Percentiles rank a stretch among this genome's conserved stretches.
Evolutionary conservation across 2,329 filamentous ascomycete species (phyloP).

Genomic region (Dothideomycetidae sp.): DNA sequence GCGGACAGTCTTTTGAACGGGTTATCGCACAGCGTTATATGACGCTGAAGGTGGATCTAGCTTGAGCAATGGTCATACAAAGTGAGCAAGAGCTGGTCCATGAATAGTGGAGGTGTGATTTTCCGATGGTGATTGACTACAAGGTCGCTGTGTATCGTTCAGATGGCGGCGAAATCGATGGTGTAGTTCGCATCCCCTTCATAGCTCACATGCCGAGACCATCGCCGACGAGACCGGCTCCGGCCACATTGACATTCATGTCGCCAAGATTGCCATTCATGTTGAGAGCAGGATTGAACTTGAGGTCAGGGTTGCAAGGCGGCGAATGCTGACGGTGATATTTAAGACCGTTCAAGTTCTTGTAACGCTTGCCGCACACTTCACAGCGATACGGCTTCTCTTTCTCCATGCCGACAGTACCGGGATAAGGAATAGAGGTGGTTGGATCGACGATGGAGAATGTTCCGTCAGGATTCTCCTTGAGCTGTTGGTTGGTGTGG

Average conservation of each 20-base stretch:
- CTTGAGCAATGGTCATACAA: too few relatives aligned
- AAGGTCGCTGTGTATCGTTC: too few relatives aligned
- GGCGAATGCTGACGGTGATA: constrained; percentile 65
- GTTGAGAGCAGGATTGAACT: constrained; percentile 30
- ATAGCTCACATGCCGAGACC: constrained; percentile 29
- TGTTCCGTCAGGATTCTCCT: constrained; percentile 92
- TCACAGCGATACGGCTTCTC: constrained; percentile 98
- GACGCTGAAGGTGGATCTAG: too few relatives aligned
- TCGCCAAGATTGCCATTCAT: constrained; percentile 28
- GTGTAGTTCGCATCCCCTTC: too few relatives aligned
- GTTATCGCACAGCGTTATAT: too few relatives aligned
- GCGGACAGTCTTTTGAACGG: too few relatives aligned
- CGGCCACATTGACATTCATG: constrained; percentile 36
- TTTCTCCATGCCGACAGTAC: constrained; percentile 98
- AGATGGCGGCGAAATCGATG: too few relatives aligned
- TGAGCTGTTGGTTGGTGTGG: constrained; percentile 89
- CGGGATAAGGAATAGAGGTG: constrained; percentile 84
- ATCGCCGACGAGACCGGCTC: constrained; percentile 42
- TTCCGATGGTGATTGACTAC: too few relatives aligned
- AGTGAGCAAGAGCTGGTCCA: too few relatives aligned
- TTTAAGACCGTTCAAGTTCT: constrained; percentile 97
- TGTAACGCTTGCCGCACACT: constrained; percentile 94
- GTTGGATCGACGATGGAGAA: constrained; percentile 97
- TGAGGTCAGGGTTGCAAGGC: constrained; percentile 74
- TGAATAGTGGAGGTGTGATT: too few relatives aligned